Base-by-base conservation (phyloP, 352 stramenopile species). In the Phytophthora hybrid region DNA sequence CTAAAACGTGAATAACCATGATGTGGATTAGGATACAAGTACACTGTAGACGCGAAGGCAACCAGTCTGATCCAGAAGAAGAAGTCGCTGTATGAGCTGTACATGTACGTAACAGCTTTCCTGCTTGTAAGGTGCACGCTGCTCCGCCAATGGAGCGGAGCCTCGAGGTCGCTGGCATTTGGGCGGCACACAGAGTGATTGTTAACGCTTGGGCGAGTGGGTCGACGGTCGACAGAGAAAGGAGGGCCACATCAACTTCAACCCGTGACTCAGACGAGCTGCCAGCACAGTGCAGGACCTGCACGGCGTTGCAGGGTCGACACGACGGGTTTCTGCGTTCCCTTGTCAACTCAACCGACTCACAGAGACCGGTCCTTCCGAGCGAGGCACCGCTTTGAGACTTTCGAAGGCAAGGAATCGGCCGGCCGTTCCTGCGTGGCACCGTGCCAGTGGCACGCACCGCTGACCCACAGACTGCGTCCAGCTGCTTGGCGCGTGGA, bases 401-500 rank as follows among this genome's bases (percentile, higher is more conserved):
- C 10, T 53, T 53, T 54, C 47, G n/a, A 54, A 54, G 19, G 47
- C n/a, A 21, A 4, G 5, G 18, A 21, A 51, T 5, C 14, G 13
- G 32, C 18, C 21, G 39, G 18, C 57, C 51, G 37, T 39, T 52
- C 57, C 31, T 61, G 32, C 31, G n/a, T n/a, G 32, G 16, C n/a
- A 34, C 49, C n/a, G 39, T 41, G 34, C 9, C 23, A 26, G 34
- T 41, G 34, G 34, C 9, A 41, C 34, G 9, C 10, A 9, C 34
- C 8, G 55, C 34, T 54, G 47, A 49, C 11, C 37, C 39, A 10
- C 58, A 64, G 19, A 13, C 56, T 63, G 56, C 4, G 11, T 29
- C 9, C 60, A 66, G 60, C 41, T 49, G 60, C 47, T 71, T 62
- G 63, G 56, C 64, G 44, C 47, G 64, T 71, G 64, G 64, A 66